Conservation (phyloP, 192 early-diverging fungal genomes). For the Thamnidium elegans region DNA sequence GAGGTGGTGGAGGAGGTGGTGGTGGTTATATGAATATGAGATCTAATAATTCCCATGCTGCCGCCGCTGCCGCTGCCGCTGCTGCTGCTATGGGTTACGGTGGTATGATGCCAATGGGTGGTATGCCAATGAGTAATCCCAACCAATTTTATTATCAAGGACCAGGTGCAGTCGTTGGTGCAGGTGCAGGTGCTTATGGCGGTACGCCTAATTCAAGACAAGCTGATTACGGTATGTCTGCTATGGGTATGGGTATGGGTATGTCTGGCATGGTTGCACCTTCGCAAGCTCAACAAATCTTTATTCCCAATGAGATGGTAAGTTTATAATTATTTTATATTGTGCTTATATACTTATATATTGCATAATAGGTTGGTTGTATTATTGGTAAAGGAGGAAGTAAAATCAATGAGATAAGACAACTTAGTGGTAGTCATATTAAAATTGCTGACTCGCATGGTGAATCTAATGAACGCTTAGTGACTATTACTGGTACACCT, state of each 20-base stretch:
- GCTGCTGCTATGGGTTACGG: constrained; percentile 10
- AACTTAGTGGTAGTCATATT: constrained; percentile 79
- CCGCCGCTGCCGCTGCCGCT: constrained; percentile 3
- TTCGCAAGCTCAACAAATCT: constrained; percentile 55
- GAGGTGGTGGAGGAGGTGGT: background rate
- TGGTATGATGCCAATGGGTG: constrained; percentile 24
- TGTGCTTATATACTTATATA: background rate
- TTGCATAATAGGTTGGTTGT: constrained; percentile 63
- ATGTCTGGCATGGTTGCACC: constrained; percentile 15
- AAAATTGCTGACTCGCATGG: constrained; percentile 79
- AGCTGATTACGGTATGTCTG: constrained; percentile 15
- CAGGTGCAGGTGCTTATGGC: constrained; percentile 6
- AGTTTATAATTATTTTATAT: background rate
- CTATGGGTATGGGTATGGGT: constrained; percentile 13
- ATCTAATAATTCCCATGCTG: background rate
- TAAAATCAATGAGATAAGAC: constrained; percentile 79
- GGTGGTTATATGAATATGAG: background rate
- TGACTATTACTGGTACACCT: constrained; percentile 86
- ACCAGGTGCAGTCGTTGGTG: background rate
- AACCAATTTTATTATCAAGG: constrained; percentile 26
- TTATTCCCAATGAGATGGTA: constrained; percentile 60
- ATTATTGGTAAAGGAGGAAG: constrained; percentile 93
- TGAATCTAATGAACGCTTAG: constrained; percentile 70
- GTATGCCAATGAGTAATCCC: constrained; percentile 19
- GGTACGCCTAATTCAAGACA: constrained; percentile 2